Evolutionary conservation across 2,329 filamentous ascomycete species (phyloP), one percentile per base, ranked within the genome.

Genomic region (Neodidymelliopsis sp.): DNA sequence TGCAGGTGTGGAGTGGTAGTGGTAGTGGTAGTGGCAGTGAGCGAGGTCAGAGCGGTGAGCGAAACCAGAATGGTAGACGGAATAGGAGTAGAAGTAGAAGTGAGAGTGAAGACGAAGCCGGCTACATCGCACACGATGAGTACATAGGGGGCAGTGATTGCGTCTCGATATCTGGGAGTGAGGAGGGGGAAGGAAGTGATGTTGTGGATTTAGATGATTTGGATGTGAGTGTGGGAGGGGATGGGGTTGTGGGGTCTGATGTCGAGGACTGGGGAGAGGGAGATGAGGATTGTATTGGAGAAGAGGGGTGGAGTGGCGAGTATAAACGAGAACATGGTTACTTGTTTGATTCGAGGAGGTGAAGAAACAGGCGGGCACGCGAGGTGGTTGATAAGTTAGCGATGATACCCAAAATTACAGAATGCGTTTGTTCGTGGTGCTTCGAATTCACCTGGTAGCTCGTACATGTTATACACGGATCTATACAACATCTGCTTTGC

Each of bases 391-490:
- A n/a, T n/a, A n/a, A n/a, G n/a, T n/a, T n/a, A n/a, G 13, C 18
- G 29, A 11, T 11, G 4, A 12, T 6, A 12, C 4, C 11, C 3
- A 29, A 20, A 10, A 12, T 6, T 13, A 22, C 13, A 12, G 24
- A 10, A 10, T 15, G 15, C 23, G 23, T n/a, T 12, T 18, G 35
- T 28, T 20, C 23, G 18, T 28, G 13, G 22, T 34, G 16, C 16
- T 20, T 11, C n/a, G n/a, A n/a, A 15, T 29, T n/a, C 24, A 28
- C 18, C 27, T 16, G 8, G 27, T 45, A 30, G 24, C 29, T 36
- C 35, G 35, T 41, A 50, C 47, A 50, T 50, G 40, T 50, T 50
- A 30, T 50, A 50, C 47, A 50, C 35, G 41, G 30, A 25, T 50
- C 41, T 50, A 40, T 23, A 45, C 40, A 29, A 45, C 35, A 36